Evolutionary conservation across 257 asterid genomes (phyloP).

Genomic region (Nicotiana knightiana): DNA sequence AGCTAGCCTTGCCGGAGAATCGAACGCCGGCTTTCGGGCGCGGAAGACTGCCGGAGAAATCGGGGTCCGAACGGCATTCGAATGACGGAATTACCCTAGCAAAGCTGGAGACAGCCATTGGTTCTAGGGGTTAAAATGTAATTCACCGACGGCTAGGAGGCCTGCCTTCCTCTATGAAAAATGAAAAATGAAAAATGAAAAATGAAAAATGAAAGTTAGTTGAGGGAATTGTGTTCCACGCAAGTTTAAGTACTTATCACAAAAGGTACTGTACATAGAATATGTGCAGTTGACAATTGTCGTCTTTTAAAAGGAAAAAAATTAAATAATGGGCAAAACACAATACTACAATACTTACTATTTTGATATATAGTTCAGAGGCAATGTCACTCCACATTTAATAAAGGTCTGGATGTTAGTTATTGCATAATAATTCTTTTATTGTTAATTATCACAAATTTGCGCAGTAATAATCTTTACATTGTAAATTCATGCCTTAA

Average conservation of each 20-base stretch:
- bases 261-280: neutral
- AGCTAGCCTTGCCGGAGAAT: constrained; percentile 25
- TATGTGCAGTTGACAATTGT: neutral
- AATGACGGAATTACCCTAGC: constrained; percentile 54
- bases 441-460: too few species aligned
- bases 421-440: too few species aligned
- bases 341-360: neutral
- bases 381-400: neutral
- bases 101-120: constrained; percentile 78
- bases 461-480: too few species aligned
- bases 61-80: constrained; percentile 90
- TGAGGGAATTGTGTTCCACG: neutral
- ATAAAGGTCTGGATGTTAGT: too few species aligned
- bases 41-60: constrained; percentile 36
- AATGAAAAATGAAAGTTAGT: neutral
- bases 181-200: neutral
- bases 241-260: neutral
- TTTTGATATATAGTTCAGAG: neutral
- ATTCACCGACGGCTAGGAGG: neutral
- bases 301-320: neutral
- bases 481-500: too few species aligned
- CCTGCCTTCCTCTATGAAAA: neutral
- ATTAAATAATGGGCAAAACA: neutral
- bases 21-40: constrained; percentile 35
- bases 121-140: constrained; percentile 14